phyloP scores from a whole-genome alignment of 768 basidiomycete genomes.

The Scleroderma citrinum region DNA sequence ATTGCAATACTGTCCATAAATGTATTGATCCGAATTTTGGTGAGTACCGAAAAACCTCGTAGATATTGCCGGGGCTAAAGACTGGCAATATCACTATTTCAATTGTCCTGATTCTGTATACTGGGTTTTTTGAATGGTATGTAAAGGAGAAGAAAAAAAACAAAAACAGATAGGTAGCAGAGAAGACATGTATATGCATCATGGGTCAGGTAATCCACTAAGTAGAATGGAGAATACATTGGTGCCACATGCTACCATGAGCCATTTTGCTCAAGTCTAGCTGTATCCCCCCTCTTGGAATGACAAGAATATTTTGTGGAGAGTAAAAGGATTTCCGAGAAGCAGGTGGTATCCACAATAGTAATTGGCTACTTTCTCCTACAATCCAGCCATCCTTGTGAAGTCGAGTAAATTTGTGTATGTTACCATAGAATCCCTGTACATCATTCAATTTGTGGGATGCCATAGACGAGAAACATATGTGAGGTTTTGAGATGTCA shows the following conservation, averaged over 20 bases:
- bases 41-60: no score
- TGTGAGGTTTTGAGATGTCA: neutral
- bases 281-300: neutral
- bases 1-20: no score
- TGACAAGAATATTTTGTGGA: neutral
- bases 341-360: slow-evolving; percentile 1
- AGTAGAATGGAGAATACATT: neutral
- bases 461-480: neutral
- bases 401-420: neutral
- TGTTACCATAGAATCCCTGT: neutral
- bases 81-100: no score
- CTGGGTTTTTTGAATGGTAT: no score
- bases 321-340: neutral
- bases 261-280: slow-evolving; percentile 1
- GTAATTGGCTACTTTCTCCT: neutral
- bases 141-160: no score
- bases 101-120: no score
- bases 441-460: neutral
- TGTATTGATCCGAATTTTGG: no score
- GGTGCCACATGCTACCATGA: neutral
- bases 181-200: no score
- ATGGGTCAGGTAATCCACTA: no score
- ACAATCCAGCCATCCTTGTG: neutral
- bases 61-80: no score
- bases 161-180: no score